Base-by-base conservation (phyloP, 805 yeast genomes). In the Saccharomycopsis fermentans region DNA sequence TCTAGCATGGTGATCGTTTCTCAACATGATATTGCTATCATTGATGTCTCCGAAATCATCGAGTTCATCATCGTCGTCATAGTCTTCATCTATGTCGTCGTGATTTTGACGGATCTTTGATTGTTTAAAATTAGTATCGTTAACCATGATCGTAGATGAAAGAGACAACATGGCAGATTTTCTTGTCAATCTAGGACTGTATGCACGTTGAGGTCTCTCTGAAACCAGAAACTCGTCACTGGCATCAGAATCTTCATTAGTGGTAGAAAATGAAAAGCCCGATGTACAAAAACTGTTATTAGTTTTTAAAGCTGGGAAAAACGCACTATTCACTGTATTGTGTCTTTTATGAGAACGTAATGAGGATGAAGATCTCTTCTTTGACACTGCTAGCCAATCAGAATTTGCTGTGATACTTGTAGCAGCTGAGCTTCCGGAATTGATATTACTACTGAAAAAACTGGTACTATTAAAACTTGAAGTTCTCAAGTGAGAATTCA, bases 291-390 rank as follows among this genome's bases (percentile, higher is more conserved):
- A 32, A 27, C 54, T 35, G 19, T 51, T 19, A 11, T 24, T 27
- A 2, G 37, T 27, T 21, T 32, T 35, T 21, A 35, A 51, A 11
- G 54, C 54, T 19, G 37, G 43, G 34, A 27, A 36, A 24, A 37
- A 37, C 21, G 34, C 55, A 12, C 48, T 37, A n/a, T 26, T 39
- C n/a, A 36, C 43, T 14, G 48, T 37, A 35, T 53, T 36, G 48
- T 53, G 48, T 21, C 55, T 39, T 24, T 53, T 37, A 19, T 53
- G 48, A n/a, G 43, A 9, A 53, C 39, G 48, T n/a, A 36, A 35
- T 43, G 50, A 43, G 9, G 50, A 43, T 12, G 50, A 43, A 19
- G 50, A 43, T 43, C 50, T 43, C 24, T 43, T 43, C 12, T 43
- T 43, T 19, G 50, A 43, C 6, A 43, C 26, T 9, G 50, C 17